Percentiles rank a stretch among this genome's conserved stretches.
Conservation (phyloP, 2,329 filamentous ascomycete genomes). For the Onygenales sp. region DNA sequence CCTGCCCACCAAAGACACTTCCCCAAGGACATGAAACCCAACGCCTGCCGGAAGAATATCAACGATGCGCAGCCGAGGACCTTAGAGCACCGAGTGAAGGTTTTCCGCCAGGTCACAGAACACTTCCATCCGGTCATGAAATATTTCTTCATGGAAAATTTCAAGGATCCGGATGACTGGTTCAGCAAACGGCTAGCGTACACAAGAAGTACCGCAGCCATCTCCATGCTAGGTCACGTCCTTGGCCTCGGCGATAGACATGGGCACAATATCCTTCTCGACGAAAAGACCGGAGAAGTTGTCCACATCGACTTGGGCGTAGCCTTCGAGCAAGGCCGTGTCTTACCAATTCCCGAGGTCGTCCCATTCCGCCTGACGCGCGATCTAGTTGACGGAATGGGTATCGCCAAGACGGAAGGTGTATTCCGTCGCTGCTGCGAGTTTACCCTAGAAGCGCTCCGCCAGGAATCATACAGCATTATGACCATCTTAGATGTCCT, state of each 20-base stretch:
- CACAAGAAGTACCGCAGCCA: slow-evolving; percentile 83
- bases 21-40: slow-evolving; percentile 70
- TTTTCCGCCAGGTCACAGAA: slow-evolving; percentile 68
- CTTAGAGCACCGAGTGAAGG: slow-evolving; percentile 60
- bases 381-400: slow-evolving; percentile 95
- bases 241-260: slow-evolving; percentile 90
- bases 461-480: slow-evolving; percentile 93
- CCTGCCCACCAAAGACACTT: slow-evolving; percentile 82
- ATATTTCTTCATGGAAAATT: slow-evolving; percentile 95
- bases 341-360: slow-evolving; percentile 90
- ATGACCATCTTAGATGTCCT: slow-evolving; percentile 98
- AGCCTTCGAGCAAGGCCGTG: slow-evolving; percentile 89
- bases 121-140: slow-evolving; percentile 87
- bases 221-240: slow-evolving; percentile 89
- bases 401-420: slow-evolving; percentile 86
- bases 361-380: slow-evolving; percentile 92
- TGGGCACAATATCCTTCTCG: slow-evolving; percentile 92
- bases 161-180: slow-evolving; percentile 91
- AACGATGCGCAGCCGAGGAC: slow-evolving; percentile 60
- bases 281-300: slow-evolving; percentile 80
- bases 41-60: slow-evolving; percentile 71
- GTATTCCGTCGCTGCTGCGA: slow-evolving; percentile 98
- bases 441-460: slow-evolving; percentile 86
- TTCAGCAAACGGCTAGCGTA: slow-evolving; percentile 83
- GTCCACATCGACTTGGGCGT: slow-evolving; percentile 97